Conservation (phyloP, 1,139 yeast species). For the Suhomyces ambrosiae region DNA sequence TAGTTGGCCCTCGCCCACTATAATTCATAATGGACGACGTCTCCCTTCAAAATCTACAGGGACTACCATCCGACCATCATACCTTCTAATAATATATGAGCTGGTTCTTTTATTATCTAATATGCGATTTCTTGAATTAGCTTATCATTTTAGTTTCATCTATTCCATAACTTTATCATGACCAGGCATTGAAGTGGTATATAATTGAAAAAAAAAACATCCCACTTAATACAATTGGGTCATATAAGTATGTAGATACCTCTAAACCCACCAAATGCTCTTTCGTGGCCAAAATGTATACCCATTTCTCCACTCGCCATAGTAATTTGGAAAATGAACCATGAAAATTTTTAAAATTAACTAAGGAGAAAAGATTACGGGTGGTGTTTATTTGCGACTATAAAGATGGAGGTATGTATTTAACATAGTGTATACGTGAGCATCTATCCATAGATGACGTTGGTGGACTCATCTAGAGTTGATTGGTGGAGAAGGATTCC, state of each 20-base stretch:
- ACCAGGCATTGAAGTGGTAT: too few species aligned
- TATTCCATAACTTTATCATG: too few species aligned
- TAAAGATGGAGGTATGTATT: slow-evolving; percentile 13
- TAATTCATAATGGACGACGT: background rate
- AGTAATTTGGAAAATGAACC: too few species aligned
- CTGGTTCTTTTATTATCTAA: too few species aligned
- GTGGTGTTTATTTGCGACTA: slow-evolving; percentile 10
- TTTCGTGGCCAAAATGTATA: too few species aligned
- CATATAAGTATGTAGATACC: too few species aligned
- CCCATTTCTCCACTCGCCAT: too few species aligned
- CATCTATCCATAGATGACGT: background rate
- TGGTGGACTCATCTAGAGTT: background rate
- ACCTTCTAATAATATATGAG: too few species aligned
- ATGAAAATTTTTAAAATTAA: slow-evolving; percentile 11
- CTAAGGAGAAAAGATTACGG: slow-evolving; percentile 11
- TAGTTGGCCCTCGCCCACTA: background rate
- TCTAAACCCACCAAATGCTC: too few species aligned
- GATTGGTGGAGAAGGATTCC: background rate
- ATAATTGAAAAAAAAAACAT: too few species aligned
- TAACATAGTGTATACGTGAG: background rate
- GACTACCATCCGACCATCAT: background rate
- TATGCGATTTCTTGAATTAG: background rate
- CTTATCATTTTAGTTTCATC: too few species aligned
- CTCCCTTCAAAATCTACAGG: background rate
- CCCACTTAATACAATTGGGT: too few species aligned